Conservation (phyloP, 768 basidiomycete genomes). For the Mycena leptocephala region DNA sequence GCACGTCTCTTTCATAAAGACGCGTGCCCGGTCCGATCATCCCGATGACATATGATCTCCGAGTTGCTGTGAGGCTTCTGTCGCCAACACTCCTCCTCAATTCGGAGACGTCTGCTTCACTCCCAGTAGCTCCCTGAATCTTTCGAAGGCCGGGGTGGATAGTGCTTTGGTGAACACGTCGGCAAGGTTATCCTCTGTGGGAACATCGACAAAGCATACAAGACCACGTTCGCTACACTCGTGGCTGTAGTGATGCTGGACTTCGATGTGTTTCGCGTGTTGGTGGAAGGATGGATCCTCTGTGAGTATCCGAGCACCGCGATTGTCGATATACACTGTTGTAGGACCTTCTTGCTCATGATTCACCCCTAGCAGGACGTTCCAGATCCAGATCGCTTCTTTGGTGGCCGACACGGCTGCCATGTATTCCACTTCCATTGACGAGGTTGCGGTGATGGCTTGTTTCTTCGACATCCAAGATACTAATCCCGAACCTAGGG, state of each 20-base stretch:
- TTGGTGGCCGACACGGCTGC: background rate
- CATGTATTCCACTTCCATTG: slow-evolving; percentile 6
- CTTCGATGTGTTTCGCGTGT: slow-evolving; percentile 23
- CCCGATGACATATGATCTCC: too few relatives aligned
- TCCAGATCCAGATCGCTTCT: background rate
- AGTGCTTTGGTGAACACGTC: slow-evolving; percentile 51
- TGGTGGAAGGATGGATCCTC: slow-evolving; percentile 12
- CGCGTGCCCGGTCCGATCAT: too few relatives aligned
- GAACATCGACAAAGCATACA: slow-evolving; percentile 40
- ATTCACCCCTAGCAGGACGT: background rate
- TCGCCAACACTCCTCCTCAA: too few relatives aligned
- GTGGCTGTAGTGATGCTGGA: slow-evolving; percentile 22
- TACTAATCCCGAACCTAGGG: background rate
- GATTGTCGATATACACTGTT: background rate
- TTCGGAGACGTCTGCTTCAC: too few relatives aligned
- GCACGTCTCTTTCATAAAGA: too few relatives aligned
- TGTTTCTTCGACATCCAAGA: slow-evolving; percentile 15
- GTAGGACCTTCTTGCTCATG: background rate
- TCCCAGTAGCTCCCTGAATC: too few relatives aligned
- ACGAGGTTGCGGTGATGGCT: background rate
- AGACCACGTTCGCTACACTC: slow-evolving; percentile 13
- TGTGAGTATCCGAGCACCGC: background rate
- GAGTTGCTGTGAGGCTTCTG: too few relatives aligned
- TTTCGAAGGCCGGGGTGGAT: too few relatives aligned
- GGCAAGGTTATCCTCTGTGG: slow-evolving; percentile 48